Evolutionary conservation across 176 grass and related monocot genomes (phyloP).

Genomic region (Hordeum marinum): DNA sequence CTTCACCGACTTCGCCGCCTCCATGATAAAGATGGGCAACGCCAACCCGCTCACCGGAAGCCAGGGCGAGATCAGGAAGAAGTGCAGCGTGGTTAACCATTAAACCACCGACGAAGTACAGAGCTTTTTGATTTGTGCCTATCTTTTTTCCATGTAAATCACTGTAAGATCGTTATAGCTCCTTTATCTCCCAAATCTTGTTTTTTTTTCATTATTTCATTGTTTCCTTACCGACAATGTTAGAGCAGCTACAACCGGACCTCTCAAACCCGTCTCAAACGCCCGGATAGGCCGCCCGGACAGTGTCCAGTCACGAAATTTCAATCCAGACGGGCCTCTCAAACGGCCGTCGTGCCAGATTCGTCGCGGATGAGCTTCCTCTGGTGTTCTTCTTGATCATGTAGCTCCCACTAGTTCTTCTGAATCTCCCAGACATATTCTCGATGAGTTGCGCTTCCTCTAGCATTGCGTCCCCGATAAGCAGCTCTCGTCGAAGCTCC

Average conservation of each 20-base stretch:
- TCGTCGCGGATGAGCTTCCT: too few species aligned
- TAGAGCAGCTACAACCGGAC: neutral
- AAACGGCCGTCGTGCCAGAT: too few species aligned
- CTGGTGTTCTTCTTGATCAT: too few species aligned
- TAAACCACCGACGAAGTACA: neutral
- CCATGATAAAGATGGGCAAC: conserved; percentile 72
- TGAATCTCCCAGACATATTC: too few species aligned
- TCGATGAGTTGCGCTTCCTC: too few species aligned
- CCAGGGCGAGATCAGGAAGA: conserved; percentile 74
- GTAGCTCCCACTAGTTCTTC: too few species aligned
- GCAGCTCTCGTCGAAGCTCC: too few species aligned
- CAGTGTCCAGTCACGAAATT: too few species aligned
- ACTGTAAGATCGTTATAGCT: neutral
- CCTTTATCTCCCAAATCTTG: neutral
- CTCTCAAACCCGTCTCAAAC: too few species aligned
- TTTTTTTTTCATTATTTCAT: conserved; percentile 11
- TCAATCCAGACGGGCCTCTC: too few species aligned
- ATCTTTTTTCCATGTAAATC: neutral
- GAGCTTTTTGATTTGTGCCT: neutral
- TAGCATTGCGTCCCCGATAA: too few species aligned
- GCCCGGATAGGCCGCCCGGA: too few species aligned
- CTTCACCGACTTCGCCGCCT: conserved; percentile 60
- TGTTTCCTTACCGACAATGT: conserved; percentile 27
- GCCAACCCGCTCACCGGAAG: conserved; percentile 45
- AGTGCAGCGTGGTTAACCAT: conserved; percentile 48